Evolutionary conservation across 441 rosid genomes (phyloP).

Genomic region (Biscutella laevigata): DNA sequence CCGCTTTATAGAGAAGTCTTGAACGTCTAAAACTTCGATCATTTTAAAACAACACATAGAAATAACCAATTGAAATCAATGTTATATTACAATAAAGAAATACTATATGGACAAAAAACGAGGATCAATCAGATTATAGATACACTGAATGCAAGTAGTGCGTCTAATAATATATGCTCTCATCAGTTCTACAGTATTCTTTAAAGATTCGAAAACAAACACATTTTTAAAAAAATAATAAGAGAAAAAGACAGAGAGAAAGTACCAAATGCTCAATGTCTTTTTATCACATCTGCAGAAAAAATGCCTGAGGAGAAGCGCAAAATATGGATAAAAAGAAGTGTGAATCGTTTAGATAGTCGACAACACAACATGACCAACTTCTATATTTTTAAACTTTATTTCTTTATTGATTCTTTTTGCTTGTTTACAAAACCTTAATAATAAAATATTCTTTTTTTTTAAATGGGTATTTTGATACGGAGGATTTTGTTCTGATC

Average conservation of each 20-base stretch:
- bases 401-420: conserved; percentile 19
- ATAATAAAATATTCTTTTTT: not conserved
- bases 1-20: no score
- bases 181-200: conserved; percentile 3
- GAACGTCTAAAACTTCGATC: no score
- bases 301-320: conserved; percentile 10
- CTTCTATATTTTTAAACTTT: conserved; percentile 14
- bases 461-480: not conserved
- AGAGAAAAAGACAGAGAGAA: conserved; percentile 4
- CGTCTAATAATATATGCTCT: conserved; percentile 1
- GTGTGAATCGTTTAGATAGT: conserved; percentile 17
- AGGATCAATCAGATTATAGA: no score
- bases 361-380: conserved; percentile 24
- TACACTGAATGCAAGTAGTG: conserved; percentile 17
- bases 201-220: conserved; percentile 5
- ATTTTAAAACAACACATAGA: no score
- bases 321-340: not conserved
- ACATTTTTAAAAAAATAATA: not conserved
- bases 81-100: no score
- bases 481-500: conserved; percentile 21
- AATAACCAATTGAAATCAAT: no score
- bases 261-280: conserved; percentile 23
- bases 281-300: conserved; percentile 10
- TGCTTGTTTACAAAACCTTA: conserved; percentile 10
- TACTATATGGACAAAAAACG: no score